Evolutionary conservation across 352 stramenopile genomes (phyloP).

Genomic region (Phytophthora kernoviae): DNA sequence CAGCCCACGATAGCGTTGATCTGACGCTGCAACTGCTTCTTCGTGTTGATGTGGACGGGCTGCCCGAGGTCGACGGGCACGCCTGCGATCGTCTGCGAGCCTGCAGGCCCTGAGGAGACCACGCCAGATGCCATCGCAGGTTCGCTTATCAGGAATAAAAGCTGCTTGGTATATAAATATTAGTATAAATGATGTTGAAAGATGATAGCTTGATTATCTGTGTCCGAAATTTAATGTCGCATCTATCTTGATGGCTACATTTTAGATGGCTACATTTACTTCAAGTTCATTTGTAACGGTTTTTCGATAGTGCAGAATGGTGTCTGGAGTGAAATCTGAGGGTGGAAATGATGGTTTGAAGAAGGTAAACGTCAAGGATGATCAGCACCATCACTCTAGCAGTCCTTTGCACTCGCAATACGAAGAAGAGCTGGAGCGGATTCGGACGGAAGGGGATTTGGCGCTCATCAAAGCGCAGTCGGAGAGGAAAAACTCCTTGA

Average conservation of each 20-base stretch:
- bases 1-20: conserved; percentile 85
- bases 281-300: neutral
- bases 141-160: neutral
- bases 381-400: conserved; percentile 6
- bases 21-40: conserved; percentile 83
- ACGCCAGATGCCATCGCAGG: conserved; percentile 1
- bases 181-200: neutral
- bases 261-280: neutral
- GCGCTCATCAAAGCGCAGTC: conserved; percentile 74
- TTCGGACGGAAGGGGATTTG: conserved; percentile 70
- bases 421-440: conserved; percentile 90
- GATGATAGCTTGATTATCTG: neutral
- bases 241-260: no score
- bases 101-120: conserved; percentile 7
- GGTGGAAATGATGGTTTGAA: conserved; percentile 1
- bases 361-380: conserved; percentile 7
- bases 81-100: conserved; percentile 41
- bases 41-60: conserved; percentile 65
- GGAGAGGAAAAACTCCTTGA: conserved; percentile 89
- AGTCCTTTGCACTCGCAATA: conserved; percentile 29
- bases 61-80: conserved; percentile 73
- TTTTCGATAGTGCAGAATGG: neutral
- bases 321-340: neutral
- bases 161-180: no score
- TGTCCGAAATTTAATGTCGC: neutral